Evolutionary conservation across 192 early-diverging fungal genomes (phyloP), one percentile per base, ranked within the genome.

Genomic region (Gonapodya prolifera): DNA sequence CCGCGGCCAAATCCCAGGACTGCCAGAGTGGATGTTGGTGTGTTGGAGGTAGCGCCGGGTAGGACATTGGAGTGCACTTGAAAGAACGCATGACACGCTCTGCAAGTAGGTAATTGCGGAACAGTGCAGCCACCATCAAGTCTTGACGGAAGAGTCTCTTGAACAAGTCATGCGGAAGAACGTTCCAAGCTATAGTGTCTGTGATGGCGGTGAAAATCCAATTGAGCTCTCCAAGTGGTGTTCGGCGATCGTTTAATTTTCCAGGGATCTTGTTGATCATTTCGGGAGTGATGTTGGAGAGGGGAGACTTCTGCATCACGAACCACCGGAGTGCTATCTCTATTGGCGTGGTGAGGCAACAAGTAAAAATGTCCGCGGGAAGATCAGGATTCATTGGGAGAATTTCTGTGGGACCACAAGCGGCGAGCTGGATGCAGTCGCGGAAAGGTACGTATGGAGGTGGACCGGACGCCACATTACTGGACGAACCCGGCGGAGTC

Each of bases 191-290:
- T 77, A 99, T 99, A 1, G 96, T 98, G 82, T 99, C 97, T 0
- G 95, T 99, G 69, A 99, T 94, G 31, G 97, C 92, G 1, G 96
- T 98, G 80, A 99, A 97, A 23, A 99, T 96, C 97, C 97, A 99
- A 79, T 98, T 98, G 75, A 99, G 87, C 84, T 99, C 97, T 69
- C 97, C 97, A 17, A 98, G 85, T 0, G 97, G 94, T 23, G 97
- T 96, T 23, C 94, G 88, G 34, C 97, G 90, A 78, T 97, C 96
- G 80, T 92, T 92, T 32, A 94, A 84, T 33, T 91, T 84, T 34
- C 97, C 97, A 0, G 96, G 96, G 29, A 95, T 85, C 75, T 91
- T 88, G 69, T 88, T 84, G 33, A 96, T 93, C 91, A 97, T 94
- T 28, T 94, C 92, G n/a, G 90, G 84, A 0, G 92, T 94, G 36